phyloP scores from a whole-genome alignment of 2,329 filamentous ascomycete genomes.

The Aureobasidium leucospermi region DNA sequence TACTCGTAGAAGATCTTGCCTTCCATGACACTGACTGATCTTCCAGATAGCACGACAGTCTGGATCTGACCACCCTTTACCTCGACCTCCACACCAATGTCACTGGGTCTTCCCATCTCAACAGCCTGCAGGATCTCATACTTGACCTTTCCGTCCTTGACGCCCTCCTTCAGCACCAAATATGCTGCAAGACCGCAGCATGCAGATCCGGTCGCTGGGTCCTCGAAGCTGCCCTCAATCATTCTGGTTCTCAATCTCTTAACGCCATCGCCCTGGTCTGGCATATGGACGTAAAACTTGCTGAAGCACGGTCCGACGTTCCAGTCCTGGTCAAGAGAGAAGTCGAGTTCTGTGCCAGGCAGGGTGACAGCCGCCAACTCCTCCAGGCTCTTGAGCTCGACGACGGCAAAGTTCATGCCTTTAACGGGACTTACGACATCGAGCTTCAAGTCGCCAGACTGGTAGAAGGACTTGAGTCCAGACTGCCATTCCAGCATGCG shows the following conservation, averaged over 20 bases:
- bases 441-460: slow-evolving; percentile 14
- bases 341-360: slow-evolving; percentile 26
- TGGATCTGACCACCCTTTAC: slow-evolving; percentile 33
- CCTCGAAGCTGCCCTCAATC: slow-evolving; percentile 45
- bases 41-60: slow-evolving; percentile 36
- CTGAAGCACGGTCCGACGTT: slow-evolving; percentile 44
- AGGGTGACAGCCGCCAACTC: slow-evolving; percentile 44
- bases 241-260: slow-evolving; percentile 51
- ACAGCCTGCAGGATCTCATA: slow-evolving; percentile 43
- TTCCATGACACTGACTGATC: slow-evolving; percentile 37
- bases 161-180: slow-evolving; percentile 35
- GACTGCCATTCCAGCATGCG: slow-evolving; percentile 32
- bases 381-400: slow-evolving; percentile 54
- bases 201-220: slow-evolving; percentile 46
- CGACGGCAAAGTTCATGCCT: slow-evolving; percentile 66
- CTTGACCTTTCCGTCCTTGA: slow-evolving; percentile 23
- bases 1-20: slow-evolving; percentile 22
- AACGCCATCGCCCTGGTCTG: slow-evolving; percentile 23
- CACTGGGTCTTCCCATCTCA: slow-evolving; percentile 45
- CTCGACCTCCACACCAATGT: slow-evolving; percentile 41
- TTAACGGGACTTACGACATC: slow-evolving; percentile 51
- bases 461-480: slow-evolving; percentile 19
- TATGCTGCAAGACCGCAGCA: slow-evolving; percentile 40
- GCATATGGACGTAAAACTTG: slow-evolving; percentile 53
- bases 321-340: slow-evolving; percentile 43